Evolutionary conservation across 768 basidiomycete genomes (phyloP), one percentile per base, ranked within the genome.

Genomic region (Baorangia bicolor): DNA sequence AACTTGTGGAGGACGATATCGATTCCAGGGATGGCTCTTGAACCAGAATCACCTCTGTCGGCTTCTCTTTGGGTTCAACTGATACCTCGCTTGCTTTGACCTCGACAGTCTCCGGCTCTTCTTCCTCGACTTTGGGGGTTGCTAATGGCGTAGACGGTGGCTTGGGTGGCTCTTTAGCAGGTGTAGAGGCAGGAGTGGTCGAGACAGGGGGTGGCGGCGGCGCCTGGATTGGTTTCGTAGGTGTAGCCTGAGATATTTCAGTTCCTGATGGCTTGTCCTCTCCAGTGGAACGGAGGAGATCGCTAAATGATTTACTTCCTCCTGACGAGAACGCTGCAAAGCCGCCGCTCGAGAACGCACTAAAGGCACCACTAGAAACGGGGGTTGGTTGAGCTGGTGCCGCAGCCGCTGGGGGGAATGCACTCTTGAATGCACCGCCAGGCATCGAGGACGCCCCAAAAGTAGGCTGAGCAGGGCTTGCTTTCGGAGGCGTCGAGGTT

Each of bases 271-370:
- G 58, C 33, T 73, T 51, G 55, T 44, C 66, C 20, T 65, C 65
- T 42, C 70, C 73, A 41, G 63, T 73, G 16, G 59, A 67, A 64
- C 83, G 80, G 54, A 89, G 70, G 43, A 90, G 64, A 28, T 89
- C 84, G n/a, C 74, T 69, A 60, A 87, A 92, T 1, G 88, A 81
- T 60, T 78, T 81, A 34, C 74, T 72, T 2, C 73, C 56, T 4
- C 78, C 78, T 14, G 63, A 58, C 9, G 79, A 77, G 60, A 85
- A 84, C 0, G 82, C 78, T 33, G 76, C 63, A 60, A 87, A 87
- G 3, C 76, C 84, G 28, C 78, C 73, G 0, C 75, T 57, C 13
- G 68, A 55, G 53, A 69, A 74, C 10, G 67, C 59, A 33, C 55
- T 59, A 51, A 75, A 74, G 6, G 57, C 69, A 31, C 68, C 49